These are phyloP conservation scores for Avena insularis DNA, from an alignment of 176 grass and related monocot species.

Conservation along the genomic window DNA sequence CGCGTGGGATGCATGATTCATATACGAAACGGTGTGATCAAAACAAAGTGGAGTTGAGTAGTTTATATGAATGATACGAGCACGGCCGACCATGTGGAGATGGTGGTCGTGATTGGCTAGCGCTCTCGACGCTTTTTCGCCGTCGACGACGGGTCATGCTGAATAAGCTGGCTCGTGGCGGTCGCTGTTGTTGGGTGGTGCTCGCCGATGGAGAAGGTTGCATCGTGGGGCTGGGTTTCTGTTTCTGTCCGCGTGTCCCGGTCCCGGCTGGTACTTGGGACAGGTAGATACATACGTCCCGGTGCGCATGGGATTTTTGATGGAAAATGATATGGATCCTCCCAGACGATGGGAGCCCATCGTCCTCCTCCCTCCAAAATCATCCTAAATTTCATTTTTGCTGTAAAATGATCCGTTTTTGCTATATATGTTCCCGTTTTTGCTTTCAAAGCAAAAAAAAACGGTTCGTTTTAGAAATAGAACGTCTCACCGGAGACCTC, in stretches of 20 bases:
- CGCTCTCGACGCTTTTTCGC: not conserved
- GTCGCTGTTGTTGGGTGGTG: conserved; percentile 7
- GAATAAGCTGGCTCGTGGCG: not conserved
- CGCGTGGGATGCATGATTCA: too few species aligned
- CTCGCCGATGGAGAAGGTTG: not conserved
- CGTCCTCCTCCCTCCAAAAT: too few species aligned
- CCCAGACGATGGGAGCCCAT: too few species aligned
- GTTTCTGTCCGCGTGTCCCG: not conserved
- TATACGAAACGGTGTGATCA: too few species aligned
- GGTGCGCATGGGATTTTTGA: not conserved
- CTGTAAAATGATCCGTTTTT: too few species aligned
- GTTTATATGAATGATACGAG: not conserved
- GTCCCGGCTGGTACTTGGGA: not conserved
- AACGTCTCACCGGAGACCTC: too few species aligned
- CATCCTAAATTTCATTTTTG: too few species aligned
- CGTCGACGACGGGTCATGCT: not conserved
- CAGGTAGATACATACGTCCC: not conserved
- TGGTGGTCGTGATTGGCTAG: not conserved
- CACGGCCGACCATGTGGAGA: not conserved
- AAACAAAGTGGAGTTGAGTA: too few species aligned
- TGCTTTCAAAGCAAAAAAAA: too few species aligned
- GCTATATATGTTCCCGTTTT: too few species aligned
- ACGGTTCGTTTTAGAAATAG: too few species aligned
- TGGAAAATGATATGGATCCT: too few species aligned
- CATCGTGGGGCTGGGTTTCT: not conserved